Base-by-base conservation (phyloP, 2,329 filamentous ascomycete species). In the Sporothrix brunneoviolacea region DNA sequence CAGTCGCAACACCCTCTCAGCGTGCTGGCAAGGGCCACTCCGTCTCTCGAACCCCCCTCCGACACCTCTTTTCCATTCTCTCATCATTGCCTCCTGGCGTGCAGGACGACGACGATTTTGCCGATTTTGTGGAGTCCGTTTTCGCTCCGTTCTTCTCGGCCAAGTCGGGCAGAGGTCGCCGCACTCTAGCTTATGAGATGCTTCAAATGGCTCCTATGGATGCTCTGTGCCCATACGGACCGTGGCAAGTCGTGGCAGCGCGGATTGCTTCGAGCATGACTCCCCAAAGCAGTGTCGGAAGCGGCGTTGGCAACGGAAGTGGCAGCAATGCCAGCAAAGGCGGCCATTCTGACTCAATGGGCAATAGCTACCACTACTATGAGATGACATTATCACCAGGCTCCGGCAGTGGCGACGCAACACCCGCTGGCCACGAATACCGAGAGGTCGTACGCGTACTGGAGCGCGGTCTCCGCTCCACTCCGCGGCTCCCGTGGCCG, bases 381-480 rank as follows among this genome's bases (percentile, higher is more conserved):
- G 48, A 50, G 9, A 43, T 54, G 48, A 48, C 50, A 10, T 24
- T 54, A 15, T 52, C 50, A 8, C 49, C 55, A 6, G 24, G 42
- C 2, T 33, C 39, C 1, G 39, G 35, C 13, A 28, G 33, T n/a
- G 48, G 37, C 16, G 37, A 59, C 28, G 70, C 74, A 8, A 65
- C 73, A 52, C 70, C 79, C 32, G 64, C 83, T 48, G 80, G 84
- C 13, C 79, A 81, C 10, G 83, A 88, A 50, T 90, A 88, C 56
- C 82, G 85, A 8, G 80, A 85, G 46, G 69, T 86, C 21, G 74
- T 83, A 15, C 82, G 77, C 16, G 76, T 94, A 30, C 72, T 95
- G 3, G 76, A 83, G 58, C 69, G 75, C 57, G 82, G 86, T 16
- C 63, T 86, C 42, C 64, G 65, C 27, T 67, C 70, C 19, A 73